Base-by-base conservation (phyloP, 2,329 filamentous ascomycete species). In the Canariomyces notabilis region DNA sequence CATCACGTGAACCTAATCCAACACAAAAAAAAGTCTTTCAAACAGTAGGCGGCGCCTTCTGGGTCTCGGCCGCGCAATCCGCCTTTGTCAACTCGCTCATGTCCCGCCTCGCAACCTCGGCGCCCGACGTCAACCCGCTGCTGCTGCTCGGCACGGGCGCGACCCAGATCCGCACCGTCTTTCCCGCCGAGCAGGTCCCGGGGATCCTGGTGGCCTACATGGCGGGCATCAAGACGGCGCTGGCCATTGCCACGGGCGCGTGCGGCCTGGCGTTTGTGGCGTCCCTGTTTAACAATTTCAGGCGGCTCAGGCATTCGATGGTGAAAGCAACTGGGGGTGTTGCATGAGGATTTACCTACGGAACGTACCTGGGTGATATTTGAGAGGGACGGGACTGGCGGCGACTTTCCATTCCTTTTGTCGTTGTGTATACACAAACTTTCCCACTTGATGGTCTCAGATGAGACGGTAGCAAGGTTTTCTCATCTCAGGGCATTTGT, bases 151-250 rank as follows among this genome's bases (percentile, higher is more conserved):
- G 51, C 2, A 66, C 66, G 0, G 72, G 72, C 9, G 70, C 71
- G 1, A 80, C 79, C 0, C 68, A 76, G 47, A 64, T 87, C 26
- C 71, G 75, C 48, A 18, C 37, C 4, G 64, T 64, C 1, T 76
- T 85, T 44, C 57, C 71, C 0, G 45, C 63, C 0, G 59, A 74
- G 11, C 67, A 68, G 51, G 57, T 84, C 0, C 58, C 64, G 0
- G 69, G 68, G 0, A 75, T 86, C 34, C 63, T 83, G 14, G 42
- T 57, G 0, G 77, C 76, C 0, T 86, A 86, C 63, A 82, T 75
- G 48, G 64, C 74, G 42, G 76, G 76, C 0, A 78, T 82, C 56
- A 80, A 80, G 56, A 76, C 81, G 6, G 69, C 72, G 3, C 71
- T 79, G 20, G 80, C 76, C 0, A 66, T 80, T 51, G 68, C 72